Conservation (phyloP, 2,329 filamentous ascomycete species). For the Beauveria australis region DNA sequence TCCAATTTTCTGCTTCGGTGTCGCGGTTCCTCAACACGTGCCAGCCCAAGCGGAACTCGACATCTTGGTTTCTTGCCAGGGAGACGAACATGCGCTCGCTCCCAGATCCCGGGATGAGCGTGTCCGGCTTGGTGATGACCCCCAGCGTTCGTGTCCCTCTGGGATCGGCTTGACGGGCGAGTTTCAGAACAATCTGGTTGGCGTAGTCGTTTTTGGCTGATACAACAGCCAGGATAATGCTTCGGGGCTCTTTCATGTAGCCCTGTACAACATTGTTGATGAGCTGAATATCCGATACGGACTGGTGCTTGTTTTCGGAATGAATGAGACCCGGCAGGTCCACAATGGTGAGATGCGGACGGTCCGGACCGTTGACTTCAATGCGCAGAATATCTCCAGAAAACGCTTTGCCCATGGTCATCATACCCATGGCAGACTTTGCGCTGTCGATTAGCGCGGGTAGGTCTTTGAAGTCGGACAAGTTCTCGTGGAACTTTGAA, state of each 20-base stretch:
- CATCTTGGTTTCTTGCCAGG: slow-evolving; percentile 36
- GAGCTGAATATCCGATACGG: slow-evolving; percentile 23
- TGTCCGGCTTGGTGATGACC: slow-evolving; percentile 46
- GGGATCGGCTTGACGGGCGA: neutral
- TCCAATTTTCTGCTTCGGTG: neutral
- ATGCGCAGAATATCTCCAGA: slow-evolving; percentile 18
- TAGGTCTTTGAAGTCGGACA: slow-evolving; percentile 30
- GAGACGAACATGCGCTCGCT: neutral
- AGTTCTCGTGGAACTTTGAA: slow-evolving; percentile 15
- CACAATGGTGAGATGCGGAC: slow-evolving; percentile 34
- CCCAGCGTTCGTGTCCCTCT: slow-evolving; percentile 27
- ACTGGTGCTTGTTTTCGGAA: slow-evolving; percentile 25
- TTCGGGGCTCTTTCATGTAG: slow-evolving; percentile 33
- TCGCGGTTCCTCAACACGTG: slow-evolving; percentile 40
- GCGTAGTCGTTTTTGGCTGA: slow-evolving; percentile 28
- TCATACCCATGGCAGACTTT: slow-evolving; percentile 36
- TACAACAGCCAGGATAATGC: slow-evolving; percentile 37
- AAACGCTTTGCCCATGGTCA: slow-evolving; percentile 14
- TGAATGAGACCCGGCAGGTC: slow-evolving; percentile 38
- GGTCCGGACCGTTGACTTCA: slow-evolving; percentile 16
- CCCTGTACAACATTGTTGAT: slow-evolving; percentile 28
- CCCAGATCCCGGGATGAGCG: neutral
- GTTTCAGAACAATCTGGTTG: slow-evolving; percentile 20
- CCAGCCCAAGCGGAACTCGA: slow-evolving; percentile 43
- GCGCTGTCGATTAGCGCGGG: slow-evolving; percentile 39